These are phyloP conservation scores for Pelargonium myrrhifolium DNA, from an alignment of 441 rosid species.

Conservation along the genomic window DNA sequence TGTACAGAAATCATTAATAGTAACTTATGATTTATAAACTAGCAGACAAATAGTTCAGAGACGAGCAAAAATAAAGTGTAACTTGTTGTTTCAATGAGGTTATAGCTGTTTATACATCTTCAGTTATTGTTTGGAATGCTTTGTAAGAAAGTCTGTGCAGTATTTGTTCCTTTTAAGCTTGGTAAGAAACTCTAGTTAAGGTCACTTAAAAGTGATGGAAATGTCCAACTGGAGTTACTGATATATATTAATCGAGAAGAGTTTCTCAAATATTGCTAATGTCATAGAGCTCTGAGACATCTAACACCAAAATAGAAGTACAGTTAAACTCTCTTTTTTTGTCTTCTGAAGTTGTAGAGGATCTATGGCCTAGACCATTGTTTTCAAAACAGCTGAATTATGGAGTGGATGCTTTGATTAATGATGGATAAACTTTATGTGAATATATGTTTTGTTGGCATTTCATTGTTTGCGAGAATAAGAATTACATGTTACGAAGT, in stretches of 20 bases:
- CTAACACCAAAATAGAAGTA: background rate
- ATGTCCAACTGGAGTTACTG: background rate
- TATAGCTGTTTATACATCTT: no score
- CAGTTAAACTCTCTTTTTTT: background rate
- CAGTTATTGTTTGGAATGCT: background rate
- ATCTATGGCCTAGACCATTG: background rate
- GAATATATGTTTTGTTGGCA: background rate
- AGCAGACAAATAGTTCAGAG: background rate
- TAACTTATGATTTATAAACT: background rate
- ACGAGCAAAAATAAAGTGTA: background rate
- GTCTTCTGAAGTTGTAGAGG: background rate
- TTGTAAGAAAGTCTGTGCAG: background rate
- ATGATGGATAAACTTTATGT: background rate
- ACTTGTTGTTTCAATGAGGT: background rate
- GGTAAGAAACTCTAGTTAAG: background rate
- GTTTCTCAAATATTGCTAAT: background rate
- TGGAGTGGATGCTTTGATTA: background rate
- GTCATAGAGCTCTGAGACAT: no score
- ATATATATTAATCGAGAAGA: background rate
- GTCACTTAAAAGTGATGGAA: background rate
- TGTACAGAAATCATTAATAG: background rate
- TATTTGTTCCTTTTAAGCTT: background rate
- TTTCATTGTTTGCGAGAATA: background rate
- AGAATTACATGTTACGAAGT: background rate
- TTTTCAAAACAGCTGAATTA: background rate